Base-by-base conservation (phyloP, 2,329 filamentous ascomycete genomes). In the Epichloe hybrida region DNA sequence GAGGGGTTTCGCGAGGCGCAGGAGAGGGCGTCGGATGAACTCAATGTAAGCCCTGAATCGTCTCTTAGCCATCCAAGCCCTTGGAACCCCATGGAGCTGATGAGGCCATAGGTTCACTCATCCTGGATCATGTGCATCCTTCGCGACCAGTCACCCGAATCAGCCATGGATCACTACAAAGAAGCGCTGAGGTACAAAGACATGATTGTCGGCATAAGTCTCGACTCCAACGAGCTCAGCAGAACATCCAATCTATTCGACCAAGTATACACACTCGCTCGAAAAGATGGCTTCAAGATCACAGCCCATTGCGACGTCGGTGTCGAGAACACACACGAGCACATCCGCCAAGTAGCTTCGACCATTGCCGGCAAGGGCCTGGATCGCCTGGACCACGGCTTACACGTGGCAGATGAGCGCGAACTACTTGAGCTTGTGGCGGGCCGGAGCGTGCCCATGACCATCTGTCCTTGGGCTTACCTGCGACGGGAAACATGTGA, bases 311-410 rank as follows among this genome's bases (percentile, higher is more conserved):
- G 72, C 57, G 74, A 76, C 52, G 70, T 76, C 41, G 72, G 71
- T 44, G 70, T 75, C 53, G 69, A 71, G 50, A 70, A 75, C 53
- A 69, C 69, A 0, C 65, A 67, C 21, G 66, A 66, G 23, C 71
- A 76, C 52, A 81, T 90, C 55, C 66, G 68, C 13, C 71, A 72
- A 45, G 81, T 35, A 34, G 43, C 43, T 31, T 34, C 23, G 15
- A 31, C 84, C 2, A 69, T 88, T 38, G 77, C 84, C 55, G 61
- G 71, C 36, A 71, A 86, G 37, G 69, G 72, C 27, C 76, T 79
- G 31, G 70, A 76, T 63, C 76, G 86, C 34, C 86, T 90, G 57
- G 85, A 89, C 62, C 84, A 89, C 62, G 85, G 84, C 1, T 79
- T 87, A 51, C 74, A 79, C 8, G 71, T 84, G 5, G 69, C 76